Evolutionary conservation across 441 rosid genomes (phyloP).

Genomic region (Erodium moschatum): DNA sequence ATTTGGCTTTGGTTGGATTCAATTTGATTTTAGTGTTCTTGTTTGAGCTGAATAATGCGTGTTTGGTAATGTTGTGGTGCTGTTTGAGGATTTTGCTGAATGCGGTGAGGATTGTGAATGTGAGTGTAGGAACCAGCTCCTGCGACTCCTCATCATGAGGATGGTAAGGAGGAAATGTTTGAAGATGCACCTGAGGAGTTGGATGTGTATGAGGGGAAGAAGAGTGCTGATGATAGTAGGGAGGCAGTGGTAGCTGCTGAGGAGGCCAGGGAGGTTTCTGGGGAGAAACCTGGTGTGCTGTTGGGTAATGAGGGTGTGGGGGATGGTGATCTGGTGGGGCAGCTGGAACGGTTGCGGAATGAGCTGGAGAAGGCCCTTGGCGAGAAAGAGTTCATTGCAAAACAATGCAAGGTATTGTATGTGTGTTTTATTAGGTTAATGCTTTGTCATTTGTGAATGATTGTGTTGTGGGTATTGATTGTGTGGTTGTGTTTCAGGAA

Average conservation of each 20-base stretch:
- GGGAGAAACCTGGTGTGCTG: slow-evolving; percentile 17
- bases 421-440: not conserved
- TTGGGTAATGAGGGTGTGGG: slow-evolving; percentile 24
- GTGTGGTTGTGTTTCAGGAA: slow-evolving; percentile 33
- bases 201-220: slow-evolving; percentile 27
- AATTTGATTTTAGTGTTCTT: not conserved
- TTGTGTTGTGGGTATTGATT: slow-evolving; percentile 10
- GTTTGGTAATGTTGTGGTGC: not conserved
- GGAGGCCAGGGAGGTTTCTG: slow-evolving; percentile 7
- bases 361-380: slow-evolving; percentile 30
- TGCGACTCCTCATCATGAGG: slow-evolving; percentile 16
- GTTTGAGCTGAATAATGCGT: not conserved
- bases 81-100: not conserved
- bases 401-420: slow-evolving; percentile 35
- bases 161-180: slow-evolving; percentile 68
- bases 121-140: not conserved
- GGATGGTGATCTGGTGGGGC: slow-evolving; percentile 17
- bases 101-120: not conserved
- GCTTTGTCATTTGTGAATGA: slow-evolving; percentile 12
- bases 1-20: not conserved
- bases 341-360: slow-evolving; percentile 26
- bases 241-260: slow-evolving; percentile 20
- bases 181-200: slow-evolving; percentile 79
- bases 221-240: slow-evolving; percentile 15
- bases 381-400: slow-evolving; percentile 35